phyloP scores from a whole-genome alignment of 139 green algal genomes.

The Chara braunii region DNA sequence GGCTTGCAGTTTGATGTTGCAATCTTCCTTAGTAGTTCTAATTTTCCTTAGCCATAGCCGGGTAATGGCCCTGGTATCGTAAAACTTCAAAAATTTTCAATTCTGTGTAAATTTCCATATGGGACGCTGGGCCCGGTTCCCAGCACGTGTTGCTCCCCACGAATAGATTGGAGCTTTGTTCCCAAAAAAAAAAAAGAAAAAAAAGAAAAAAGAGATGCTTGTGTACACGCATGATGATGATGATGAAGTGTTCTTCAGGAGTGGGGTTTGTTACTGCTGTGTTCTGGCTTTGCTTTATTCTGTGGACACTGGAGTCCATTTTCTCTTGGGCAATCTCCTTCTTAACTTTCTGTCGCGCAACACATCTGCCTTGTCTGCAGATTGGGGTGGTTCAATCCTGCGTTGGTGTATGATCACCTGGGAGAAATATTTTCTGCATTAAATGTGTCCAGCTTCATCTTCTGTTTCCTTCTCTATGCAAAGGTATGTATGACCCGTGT shows the following conservation, averaged over 20 bases:
- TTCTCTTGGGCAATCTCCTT: background rate
- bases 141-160: no score
- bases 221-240: background rate
- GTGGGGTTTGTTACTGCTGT: background rate
- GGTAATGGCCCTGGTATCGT: no score
- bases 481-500: conserved; percentile 52
- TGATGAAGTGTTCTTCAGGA: background rate
- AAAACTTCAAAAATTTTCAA: no score
- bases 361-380: background rate
- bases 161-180: no score
- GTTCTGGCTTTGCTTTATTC: background rate
- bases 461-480: conserved; percentile 57
- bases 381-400: conserved; percentile 45
- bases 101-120: no score
- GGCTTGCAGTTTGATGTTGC: no score
- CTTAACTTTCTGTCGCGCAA: background rate
- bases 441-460: conserved; percentile 51
- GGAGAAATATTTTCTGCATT: conserved; percentile 56
- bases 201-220: background rate
- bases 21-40: no score
- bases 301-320: background rate
- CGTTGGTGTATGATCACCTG: conserved; percentile 57
- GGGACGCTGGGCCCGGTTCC: no score
- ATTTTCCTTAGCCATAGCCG: no score
- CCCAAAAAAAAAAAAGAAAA: no score